Evolutionary conservation across 1,139 yeast species (phyloP).

Genomic region (Suhomyces bolitotheri): DNA sequence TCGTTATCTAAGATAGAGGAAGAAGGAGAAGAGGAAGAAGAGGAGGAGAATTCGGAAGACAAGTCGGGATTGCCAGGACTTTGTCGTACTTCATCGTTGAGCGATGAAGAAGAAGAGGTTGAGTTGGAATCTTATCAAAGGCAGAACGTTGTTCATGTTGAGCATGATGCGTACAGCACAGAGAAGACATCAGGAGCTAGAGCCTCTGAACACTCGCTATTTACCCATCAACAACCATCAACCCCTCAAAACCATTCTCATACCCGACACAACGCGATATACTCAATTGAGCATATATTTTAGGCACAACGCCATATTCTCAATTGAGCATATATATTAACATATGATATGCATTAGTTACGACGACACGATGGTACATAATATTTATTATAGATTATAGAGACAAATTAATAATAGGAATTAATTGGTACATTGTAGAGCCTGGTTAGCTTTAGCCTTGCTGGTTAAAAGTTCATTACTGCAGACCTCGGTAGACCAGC

Average conservation of each 20-base stretch:
- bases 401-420: too few relatives aligned
- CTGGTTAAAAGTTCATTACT: too few relatives aligned
- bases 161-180: too few relatives aligned
- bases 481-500: too few relatives aligned
- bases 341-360: too few relatives aligned
- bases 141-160: slow-evolving; percentile 4
- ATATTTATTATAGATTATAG: too few relatives aligned
- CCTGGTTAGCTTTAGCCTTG: too few relatives aligned
- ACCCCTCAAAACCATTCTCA: slow-evolving; percentile 15
- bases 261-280: slow-evolving; percentile 25
- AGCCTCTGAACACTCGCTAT: too few relatives aligned
- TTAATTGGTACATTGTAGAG: too few relatives aligned
- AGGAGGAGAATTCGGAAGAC: slow-evolving; percentile 21
- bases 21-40: slow-evolving; percentile 32
- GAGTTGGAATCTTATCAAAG: slow-evolving; percentile 3
- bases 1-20: slow-evolving; percentile 22
- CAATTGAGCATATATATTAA: too few relatives aligned
- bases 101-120: slow-evolving; percentile 30
- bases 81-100: slow-evolving; percentile 22
- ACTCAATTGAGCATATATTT: slow-evolving; percentile 25
- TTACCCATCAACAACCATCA: slow-evolving; percentile 4
- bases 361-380: too few relatives aligned
- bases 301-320: slow-evolving; percentile 7
- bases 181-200: too few relatives aligned
- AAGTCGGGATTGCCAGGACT: slow-evolving; percentile 28